These are phyloP conservation scores for Xylaria venustula DNA, from an alignment of 495 filamentous ascomycete genomes.

Conservation along the genomic window DNA sequence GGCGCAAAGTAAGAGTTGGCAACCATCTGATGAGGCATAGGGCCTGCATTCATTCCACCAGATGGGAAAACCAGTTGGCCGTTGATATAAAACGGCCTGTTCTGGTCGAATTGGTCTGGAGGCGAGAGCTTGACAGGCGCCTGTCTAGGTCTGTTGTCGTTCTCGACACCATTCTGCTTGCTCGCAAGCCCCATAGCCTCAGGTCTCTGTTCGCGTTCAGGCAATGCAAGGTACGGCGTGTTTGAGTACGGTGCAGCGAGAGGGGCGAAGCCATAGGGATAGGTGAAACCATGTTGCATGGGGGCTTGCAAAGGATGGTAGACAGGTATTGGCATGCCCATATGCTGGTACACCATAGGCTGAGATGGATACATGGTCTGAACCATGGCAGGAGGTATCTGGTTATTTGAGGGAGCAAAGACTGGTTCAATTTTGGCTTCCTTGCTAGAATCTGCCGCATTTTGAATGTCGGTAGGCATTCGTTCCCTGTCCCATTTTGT, in stretches of 20 bases:
- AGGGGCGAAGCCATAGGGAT: conserved; percentile 30
- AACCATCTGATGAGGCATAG: conserved; percentile 18
- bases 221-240: conserved; percentile 1
- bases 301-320: conserved; percentile 13
- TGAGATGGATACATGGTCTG: conserved; percentile 13
- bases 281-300: conserved; percentile 19
- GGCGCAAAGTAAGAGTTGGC: conserved; percentile 15
- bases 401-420: conserved; percentile 5
- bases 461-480: conserved; percentile 18
- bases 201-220: conserved; percentile 19
- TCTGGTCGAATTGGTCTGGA: conserved; percentile 45
- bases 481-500: conserved; percentile 40
- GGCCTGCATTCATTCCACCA: conserved; percentile 12
- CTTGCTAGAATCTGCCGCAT: conserved; percentile 10
- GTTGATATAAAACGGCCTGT: conserved; percentile 47
- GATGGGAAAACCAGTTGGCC: conserved; percentile 49
- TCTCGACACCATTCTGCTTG: conserved; percentile 27
- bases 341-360: conserved; percentile 15
- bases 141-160: conserved; percentile 30
- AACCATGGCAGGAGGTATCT: conserved; percentile 23
- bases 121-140: conserved; percentile 41
- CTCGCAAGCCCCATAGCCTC: conserved; percentile 18
- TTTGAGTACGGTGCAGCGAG: conserved; percentile 10
- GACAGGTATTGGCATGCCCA: conserved; percentile 25
- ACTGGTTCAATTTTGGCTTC: conserved; percentile 7